Evolutionary conservation across 1,284 basidiomycete genomes (phyloP), one percentile per base, ranked within the genome.

Genomic region (Chalciporus sp.): DNA sequence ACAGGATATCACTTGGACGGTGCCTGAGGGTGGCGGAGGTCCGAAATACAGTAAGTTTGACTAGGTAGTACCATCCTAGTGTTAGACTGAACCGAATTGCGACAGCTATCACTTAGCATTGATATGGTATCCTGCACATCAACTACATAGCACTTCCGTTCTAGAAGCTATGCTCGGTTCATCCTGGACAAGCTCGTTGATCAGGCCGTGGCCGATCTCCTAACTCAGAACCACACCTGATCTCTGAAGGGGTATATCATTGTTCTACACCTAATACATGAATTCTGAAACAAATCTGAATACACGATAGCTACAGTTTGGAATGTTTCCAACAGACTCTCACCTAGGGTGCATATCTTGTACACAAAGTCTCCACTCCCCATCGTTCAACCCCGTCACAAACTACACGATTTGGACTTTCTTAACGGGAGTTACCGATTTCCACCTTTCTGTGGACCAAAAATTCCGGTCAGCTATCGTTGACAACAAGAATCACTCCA

Each of bases 1-100:
- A 1, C 92, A 96, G 70, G 94, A 96, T 71, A 95, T 97, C 59
- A 92, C 86, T 23, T 97, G 94, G 94, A 91, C 89, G 0, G 92
- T 95, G 0, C 95, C 94, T 1, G 93, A 96, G 74, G 94, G 95
- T 17, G 90, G 92, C 26, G 94, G 94, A 41, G 95, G 94, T 52
- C 94, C 94, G 37, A 95, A 95, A 72, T 96, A 95, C 70, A 92
- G 66, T 68, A 49, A 40, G 66, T 48, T 5, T 43, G 11, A 23
- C 23, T 23, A 23, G 23, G 26, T 11, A 10, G 7, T 10, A 14
- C 26, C 26, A 1, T 27, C 28, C 9, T 4, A 6, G 12, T 26
- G 6, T 46, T 16, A n/a, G 12, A 41, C 49, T 53, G 16, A 65
- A 1, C 1, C 4, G 5, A n/a, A 7, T 4, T 9, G 1, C 20